These are phyloP conservation scores for Aspergillus kassunensis DNA, from an alignment of 495 filamentous ascomycete genomes.

Conservation along the genomic window DNA sequence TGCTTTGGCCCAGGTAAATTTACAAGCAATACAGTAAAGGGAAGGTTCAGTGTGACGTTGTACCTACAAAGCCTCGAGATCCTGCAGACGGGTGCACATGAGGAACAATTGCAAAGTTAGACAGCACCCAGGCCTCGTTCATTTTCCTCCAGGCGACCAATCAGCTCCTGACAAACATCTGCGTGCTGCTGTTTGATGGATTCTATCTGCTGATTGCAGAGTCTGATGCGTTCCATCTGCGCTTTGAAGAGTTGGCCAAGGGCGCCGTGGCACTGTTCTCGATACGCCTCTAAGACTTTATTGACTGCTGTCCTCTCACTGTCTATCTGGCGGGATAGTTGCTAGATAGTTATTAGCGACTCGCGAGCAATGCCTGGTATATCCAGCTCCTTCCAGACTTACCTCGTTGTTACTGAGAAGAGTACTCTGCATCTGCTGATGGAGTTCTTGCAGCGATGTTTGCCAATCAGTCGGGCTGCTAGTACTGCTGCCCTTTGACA, in stretches of 20 bases:
- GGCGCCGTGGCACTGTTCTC: conserved; percentile 28
- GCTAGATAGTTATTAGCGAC: conserved; percentile 17
- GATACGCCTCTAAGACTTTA: conserved; percentile 29
- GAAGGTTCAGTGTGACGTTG: too few relatives aligned
- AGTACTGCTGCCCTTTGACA: neutral
- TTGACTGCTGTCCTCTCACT: conserved; percentile 29
- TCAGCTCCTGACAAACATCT: conserved; percentile 31
- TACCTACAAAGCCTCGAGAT: too few relatives aligned
- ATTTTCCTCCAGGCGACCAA: conserved; percentile 27
- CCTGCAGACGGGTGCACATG: too few relatives aligned
- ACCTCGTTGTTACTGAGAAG: conserved; percentile 26
- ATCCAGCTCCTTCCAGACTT: conserved; percentile 1
- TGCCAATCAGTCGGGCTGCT: conserved; percentile 20
- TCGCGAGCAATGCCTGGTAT: neutral
- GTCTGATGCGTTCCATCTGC: conserved; percentile 29
- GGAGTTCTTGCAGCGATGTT: conserved; percentile 21
- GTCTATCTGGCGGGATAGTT: conserved; percentile 26
- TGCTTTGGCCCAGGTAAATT: neutral
- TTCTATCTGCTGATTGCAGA: conserved; percentile 32
- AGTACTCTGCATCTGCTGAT: conserved; percentile 19
- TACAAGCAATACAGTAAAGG: neutral
- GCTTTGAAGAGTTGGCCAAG: conserved; percentile 32
- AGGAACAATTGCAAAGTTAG: too few relatives aligned
- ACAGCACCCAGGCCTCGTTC: conserved; percentile 17
- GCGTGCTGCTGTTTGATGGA: conserved; percentile 30